Evolutionary conservation across 441 rosid species (phyloP).

Genomic region (Jatropha podagrica): DNA sequence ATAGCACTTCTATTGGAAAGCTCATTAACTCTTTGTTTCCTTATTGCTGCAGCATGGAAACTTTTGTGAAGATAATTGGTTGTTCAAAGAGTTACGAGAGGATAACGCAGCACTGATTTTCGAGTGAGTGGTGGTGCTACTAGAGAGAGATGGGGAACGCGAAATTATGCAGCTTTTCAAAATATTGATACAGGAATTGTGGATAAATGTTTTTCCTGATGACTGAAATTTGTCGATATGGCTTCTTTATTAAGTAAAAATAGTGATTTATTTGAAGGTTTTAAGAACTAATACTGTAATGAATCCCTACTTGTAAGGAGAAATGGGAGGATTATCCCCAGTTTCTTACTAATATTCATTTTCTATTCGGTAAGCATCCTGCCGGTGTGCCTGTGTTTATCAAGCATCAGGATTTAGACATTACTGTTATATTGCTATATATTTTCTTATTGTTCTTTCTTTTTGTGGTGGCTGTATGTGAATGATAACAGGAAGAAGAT

Average conservation of each 20-base stretch:
- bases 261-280: constrained; percentile 19
- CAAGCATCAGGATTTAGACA: not conserved
- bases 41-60: constrained; percentile 52
- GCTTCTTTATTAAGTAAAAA: constrained; percentile 22
- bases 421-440: not conserved
- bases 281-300: constrained; percentile 23
- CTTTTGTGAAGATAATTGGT: constrained; percentile 36
- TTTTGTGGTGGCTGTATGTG: not conserved
- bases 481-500: not conserved
- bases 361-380: constrained; percentile 7
- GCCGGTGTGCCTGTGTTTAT: not conserved
- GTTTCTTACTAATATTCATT: constrained; percentile 21
- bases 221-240: constrained; percentile 36
- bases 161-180: constrained; percentile 5
- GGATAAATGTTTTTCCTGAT: constrained; percentile 26
- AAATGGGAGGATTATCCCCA: constrained; percentile 24
- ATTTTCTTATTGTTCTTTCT: not conserved
- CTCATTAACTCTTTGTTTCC: not conserved
- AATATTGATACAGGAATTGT: constrained; percentile 33
- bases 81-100: constrained; percentile 4
- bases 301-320: constrained; percentile 5
- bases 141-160: constrained; percentile 4
- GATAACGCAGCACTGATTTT: constrained; percentile 25
- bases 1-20: not conserved
- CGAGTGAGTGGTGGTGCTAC: constrained; percentile 14